Conservation (phyloP, 192 early-diverging fungal species). For the Linnemannia hyalina region DNA sequence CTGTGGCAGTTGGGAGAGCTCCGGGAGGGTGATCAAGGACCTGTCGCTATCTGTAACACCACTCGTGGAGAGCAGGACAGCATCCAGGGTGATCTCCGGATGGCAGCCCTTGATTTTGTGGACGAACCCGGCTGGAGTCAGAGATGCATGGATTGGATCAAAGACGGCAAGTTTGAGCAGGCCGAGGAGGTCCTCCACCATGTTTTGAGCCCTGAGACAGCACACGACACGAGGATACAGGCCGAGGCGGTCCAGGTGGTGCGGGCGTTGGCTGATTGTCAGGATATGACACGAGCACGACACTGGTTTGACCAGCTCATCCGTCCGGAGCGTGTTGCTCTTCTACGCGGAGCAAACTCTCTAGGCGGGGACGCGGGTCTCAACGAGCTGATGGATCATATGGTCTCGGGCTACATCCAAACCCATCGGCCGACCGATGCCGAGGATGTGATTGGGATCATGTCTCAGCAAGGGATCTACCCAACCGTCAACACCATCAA, state of each 20-base stretch:
- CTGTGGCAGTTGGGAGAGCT: constrained; percentile 25
- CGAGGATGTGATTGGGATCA: constrained; percentile 18
- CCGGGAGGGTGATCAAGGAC: constrained; percentile 36
- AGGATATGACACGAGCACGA: constrained; percentile 37
- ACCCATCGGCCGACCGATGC: constrained; percentile 15
- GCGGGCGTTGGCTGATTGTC: constrained; percentile 13
- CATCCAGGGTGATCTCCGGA: neutral
- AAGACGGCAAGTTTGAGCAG: constrained; percentile 17
- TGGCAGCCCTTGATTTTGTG: constrained; percentile 11
- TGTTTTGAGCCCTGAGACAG: neutral
- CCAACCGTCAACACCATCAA: constrained; percentile 42
- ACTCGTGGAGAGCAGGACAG: neutral
- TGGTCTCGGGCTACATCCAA: constrained; percentile 42
- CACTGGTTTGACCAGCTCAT: constrained; percentile 30
- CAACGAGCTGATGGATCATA: constrained; percentile 8
- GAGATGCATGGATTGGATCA: constrained; percentile 25
- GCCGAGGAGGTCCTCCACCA: constrained; percentile 39
- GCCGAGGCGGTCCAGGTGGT: constrained; percentile 25
- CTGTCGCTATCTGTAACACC: neutral
- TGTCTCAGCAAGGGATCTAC: constrained; percentile 14
- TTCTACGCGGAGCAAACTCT: neutral
- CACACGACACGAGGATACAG: neutral
- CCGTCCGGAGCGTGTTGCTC: neutral
- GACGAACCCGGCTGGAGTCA: constrained; percentile 29
- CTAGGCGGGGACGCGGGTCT: neutral